Conservation (phyloP, 345 rosid species). For the Hibiscus syriacus region DNA sequence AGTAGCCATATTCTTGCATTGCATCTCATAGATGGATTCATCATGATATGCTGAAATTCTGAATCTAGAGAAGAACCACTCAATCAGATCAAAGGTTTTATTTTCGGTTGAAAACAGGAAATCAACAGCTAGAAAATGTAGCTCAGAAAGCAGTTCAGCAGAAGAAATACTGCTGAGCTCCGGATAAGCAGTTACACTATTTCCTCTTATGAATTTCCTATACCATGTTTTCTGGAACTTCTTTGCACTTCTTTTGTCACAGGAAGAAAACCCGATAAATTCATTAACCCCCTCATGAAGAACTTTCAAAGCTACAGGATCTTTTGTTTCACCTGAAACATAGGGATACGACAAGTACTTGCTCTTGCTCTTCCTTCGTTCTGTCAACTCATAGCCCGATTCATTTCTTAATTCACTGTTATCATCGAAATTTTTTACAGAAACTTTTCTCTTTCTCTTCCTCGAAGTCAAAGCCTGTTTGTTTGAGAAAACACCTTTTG, state of each 20-base stretch:
- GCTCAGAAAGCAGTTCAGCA: slow-evolving; percentile 50
- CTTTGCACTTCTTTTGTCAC: slow-evolving; percentile 43
- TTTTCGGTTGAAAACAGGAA: slow-evolving; percentile 33
- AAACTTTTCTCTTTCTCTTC: slow-evolving; percentile 32
- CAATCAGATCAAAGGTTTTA: slow-evolving; percentile 32
- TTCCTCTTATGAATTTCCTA: slow-evolving; percentile 37
- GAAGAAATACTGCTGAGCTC: slow-evolving; percentile 39
- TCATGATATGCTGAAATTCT: slow-evolving; percentile 65
- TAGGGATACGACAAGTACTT: slow-evolving; percentile 64
- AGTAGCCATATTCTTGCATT: slow-evolving; percentile 43
- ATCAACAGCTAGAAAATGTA: slow-evolving; percentile 47
- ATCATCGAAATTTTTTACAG: slow-evolving; percentile 10
- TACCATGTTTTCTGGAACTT: slow-evolving; percentile 54
- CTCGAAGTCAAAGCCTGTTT: slow-evolving; percentile 16
- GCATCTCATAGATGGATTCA: slow-evolving; percentile 47
- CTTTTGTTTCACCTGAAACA: slow-evolving; percentile 24
- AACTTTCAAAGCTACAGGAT: slow-evolving; percentile 8
- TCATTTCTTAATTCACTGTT: slow-evolving; percentile 15
- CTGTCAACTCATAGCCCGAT: slow-evolving; percentile 38
- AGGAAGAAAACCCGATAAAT: slow-evolving; percentile 40
- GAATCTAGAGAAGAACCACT: slow-evolving; percentile 77
- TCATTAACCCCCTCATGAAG: slow-evolving; percentile 19
- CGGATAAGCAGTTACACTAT: slow-evolving; percentile 27
- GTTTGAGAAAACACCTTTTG: slow-evolving; percentile 11
- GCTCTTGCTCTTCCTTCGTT: slow-evolving; percentile 66